Conservation (phyloP, 2,329 filamentous ascomycete species). For the Macrophomina phaseolina region DNA sequence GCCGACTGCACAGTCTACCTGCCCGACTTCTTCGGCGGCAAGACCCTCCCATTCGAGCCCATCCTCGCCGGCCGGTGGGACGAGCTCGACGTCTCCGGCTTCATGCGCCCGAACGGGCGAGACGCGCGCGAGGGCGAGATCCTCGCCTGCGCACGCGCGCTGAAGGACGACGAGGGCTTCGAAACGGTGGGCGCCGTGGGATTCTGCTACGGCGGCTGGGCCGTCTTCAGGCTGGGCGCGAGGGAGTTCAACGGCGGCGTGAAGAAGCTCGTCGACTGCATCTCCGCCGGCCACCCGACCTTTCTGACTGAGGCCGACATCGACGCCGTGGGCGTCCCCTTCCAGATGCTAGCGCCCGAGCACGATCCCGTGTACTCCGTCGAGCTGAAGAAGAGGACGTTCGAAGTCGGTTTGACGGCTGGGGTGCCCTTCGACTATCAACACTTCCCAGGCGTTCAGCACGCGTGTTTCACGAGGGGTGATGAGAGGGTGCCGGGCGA, state of each 20-base stretch:
- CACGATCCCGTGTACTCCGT: slow-evolving; percentile 49
- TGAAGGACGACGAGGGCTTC: background rate
- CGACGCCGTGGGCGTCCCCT: slow-evolving; percentile 52
- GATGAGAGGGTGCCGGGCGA: slow-evolving; percentile 37
- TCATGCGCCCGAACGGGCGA: background rate
- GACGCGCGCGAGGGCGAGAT: background rate
- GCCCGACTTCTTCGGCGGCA: slow-evolving; percentile 40
- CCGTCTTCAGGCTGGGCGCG: background rate
- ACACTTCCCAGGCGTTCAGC: slow-evolving; percentile 57
- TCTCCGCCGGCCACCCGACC: background rate
- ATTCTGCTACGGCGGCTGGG: background rate
- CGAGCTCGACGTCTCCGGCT: background rate
- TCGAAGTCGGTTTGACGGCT: slow-evolving; percentile 46
- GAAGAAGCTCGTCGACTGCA: background rate
- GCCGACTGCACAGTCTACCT: slow-evolving; percentile 38
- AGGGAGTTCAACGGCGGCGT: background rate
- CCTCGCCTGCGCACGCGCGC: background rate
- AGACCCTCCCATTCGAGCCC: background rate
- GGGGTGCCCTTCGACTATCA: slow-evolving; percentile 57
- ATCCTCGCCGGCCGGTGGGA: background rate
- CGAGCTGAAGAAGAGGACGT: slow-evolving; percentile 55
- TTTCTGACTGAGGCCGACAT: background rate
- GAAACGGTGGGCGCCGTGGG: background rate
- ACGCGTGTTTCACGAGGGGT: slow-evolving; percentile 54
- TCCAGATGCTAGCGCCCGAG: slow-evolving; percentile 61